Percentiles rank a stretch among this genome's conserved stretches.
Evolutionary conservation across 371 early-diverging fungal species (phyloP).

Genomic region (Apophysomyces elegans): DNA sequence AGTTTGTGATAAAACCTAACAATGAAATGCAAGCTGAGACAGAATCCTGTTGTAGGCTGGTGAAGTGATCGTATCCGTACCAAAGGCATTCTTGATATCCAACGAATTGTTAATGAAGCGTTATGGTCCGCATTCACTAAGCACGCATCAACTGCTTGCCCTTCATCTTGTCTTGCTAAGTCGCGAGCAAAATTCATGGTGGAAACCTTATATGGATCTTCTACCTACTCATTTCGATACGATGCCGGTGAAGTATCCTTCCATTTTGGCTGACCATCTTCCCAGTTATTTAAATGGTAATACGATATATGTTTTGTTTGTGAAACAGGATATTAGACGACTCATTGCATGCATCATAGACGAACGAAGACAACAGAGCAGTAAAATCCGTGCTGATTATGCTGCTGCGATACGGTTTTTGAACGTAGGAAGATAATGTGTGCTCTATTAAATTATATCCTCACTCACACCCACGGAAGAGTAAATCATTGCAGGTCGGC

Average conservation of each 20-base stretch:
- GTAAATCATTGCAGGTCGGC: background rate
- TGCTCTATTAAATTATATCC: background rate
- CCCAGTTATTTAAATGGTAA: slow-evolving; percentile 48
- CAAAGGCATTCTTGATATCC: slow-evolving; percentile 55
- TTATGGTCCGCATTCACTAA: slow-evolving; percentile 44
- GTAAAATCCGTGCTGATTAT: slow-evolving; percentile 53
- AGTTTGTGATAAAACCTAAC: background rate
- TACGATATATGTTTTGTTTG: background rate
- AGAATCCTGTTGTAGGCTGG: slow-evolving; percentile 39
- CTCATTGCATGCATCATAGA: slow-evolving; percentile 22
- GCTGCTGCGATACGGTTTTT: slow-evolving; percentile 38
- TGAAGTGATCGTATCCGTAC: slow-evolving; percentile 63
- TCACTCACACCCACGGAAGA: too few species aligned
- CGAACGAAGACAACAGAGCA: slow-evolving; percentile 51
- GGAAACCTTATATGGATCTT: slow-evolving; percentile 58
- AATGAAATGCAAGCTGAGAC: background rate
- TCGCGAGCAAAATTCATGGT: slow-evolving; percentile 50
- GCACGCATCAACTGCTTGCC: slow-evolving; percentile 57
- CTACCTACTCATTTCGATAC: slow-evolving; percentile 64
- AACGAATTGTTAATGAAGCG: slow-evolving; percentile 35
- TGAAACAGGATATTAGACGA: too few species aligned
- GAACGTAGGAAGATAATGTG: slow-evolving; percentile 26
- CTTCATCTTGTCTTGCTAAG: slow-evolving; percentile 50
- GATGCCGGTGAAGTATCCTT: slow-evolving; percentile 61
- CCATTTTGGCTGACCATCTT: slow-evolving; percentile 37